A percentile compares a stretch with the other conserved stretches of the same genome.
Evolutionary conservation across 2,329 filamentous ascomycete genomes (phyloP).

Genomic region (Pyrenophora tritici-repentis): DNA sequence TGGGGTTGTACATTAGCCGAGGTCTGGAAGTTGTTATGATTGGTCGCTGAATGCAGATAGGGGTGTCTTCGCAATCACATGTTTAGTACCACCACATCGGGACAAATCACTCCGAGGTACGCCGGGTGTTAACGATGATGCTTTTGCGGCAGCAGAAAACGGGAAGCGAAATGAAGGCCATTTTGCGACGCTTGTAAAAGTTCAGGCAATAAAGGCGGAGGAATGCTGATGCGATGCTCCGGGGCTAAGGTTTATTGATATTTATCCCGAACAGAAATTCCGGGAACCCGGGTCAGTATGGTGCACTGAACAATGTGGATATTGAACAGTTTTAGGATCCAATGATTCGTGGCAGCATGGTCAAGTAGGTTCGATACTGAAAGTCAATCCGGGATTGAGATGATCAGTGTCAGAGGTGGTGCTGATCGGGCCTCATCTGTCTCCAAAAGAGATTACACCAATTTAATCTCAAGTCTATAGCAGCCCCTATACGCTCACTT

Average conservation of each 20-base stretch:
- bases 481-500: neutral
- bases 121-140: neutral
- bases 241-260: slow-evolving; percentile 4
- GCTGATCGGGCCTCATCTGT: too few species aligned
- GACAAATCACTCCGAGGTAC: neutral
- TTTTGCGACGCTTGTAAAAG: neutral
- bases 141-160: neutral
- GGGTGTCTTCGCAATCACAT: slow-evolving; percentile 3
- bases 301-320: neutral
- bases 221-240: slow-evolving; percentile 1
- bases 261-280: neutral
- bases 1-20: slow-evolving; percentile 16
- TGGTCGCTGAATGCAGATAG: slow-evolving; percentile 6
- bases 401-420: too few species aligned
- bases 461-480: too few species aligned
- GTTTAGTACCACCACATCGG: slow-evolving; percentile 1
- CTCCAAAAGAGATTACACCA: too few species aligned
- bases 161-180: neutral
- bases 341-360: too few species aligned
- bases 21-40: slow-evolving; percentile 2
- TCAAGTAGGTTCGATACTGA: too few species aligned
- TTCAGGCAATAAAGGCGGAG: neutral
- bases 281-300: neutral
- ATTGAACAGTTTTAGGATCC: neutral
- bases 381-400: too few species aligned